Base-by-base conservation (phyloP, 768 basidiomycete genomes). In the Pleurotus tuber-regium region DNA sequence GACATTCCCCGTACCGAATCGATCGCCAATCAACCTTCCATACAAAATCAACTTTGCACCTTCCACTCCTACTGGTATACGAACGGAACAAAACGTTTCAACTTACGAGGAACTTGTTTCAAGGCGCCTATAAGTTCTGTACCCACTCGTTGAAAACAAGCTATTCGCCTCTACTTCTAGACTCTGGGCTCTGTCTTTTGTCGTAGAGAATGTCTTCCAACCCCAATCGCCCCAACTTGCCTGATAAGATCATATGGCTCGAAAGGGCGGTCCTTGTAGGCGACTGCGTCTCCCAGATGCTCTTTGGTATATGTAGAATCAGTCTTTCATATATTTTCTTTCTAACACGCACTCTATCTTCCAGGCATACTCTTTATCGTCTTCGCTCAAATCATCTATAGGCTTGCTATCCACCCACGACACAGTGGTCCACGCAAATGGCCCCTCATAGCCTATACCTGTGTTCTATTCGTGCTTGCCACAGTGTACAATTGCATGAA, bases 401-500 rank as follows among this genome's bases (percentile, higher is more conserved):
- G 14, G 14, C 50, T 55, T 43, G 47, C 51, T 3, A 23, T 31
- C 35, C 43, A 28, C 16, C 54, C 54, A 1, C 49, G 40, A 23
- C 54, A 39, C 46, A 38, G 38, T 4, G 9, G 46, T 0, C 50
- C 42, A 47, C 28, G 57, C 41, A 65, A 56, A 11, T 25, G 61
- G n/a, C 63, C 64, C 26, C 61, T 65, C 43, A 48, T 68, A 41
- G 3, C 3, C 7, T 70, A 65, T 43, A 61, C 66, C 16, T 47
- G 55, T 14, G 35, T 58, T 46, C 19, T 68, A 28, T 70, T 70
- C 30, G 36, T 62, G 21, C 43, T 67, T 8, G 63, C 46, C 33
- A 63, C 63, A 4, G 3, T 68, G 26, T 68, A 61, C 36, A 57
- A 58, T n/a, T 55, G 59, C 24, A 57, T 61, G 21, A 68, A 63